Conservation (phyloP, 306 rosid genomes). For the Prunus padus region DNA sequence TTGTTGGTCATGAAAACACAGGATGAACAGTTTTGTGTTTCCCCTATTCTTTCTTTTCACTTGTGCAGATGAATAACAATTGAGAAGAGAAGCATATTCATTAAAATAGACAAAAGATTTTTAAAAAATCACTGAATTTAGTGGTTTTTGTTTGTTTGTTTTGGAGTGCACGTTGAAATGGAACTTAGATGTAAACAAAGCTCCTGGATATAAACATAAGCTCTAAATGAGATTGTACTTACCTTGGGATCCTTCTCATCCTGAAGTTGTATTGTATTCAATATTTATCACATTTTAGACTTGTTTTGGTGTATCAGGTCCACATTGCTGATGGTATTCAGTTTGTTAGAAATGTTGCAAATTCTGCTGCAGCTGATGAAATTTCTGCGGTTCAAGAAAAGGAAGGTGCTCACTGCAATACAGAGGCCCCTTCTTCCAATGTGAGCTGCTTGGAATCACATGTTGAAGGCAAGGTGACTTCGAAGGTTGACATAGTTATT, state of each 20-base stretch:
- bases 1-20: too few species aligned
- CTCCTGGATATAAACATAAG: neutral
- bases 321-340: slow-evolving; percentile 86
- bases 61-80: neutral
- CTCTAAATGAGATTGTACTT: neutral
- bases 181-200: neutral
- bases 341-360: slow-evolving; percentile 49
- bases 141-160: neutral
- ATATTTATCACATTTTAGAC: neutral
- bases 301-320: slow-evolving; percentile 56
- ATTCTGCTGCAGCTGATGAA: slow-evolving; percentile 29
- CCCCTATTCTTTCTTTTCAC: too few species aligned
- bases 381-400: slow-evolving; percentile 23
- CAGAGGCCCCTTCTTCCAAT: slow-evolving; percentile 29
- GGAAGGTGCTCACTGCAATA: slow-evolving; percentile 9
- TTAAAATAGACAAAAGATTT: neutral
- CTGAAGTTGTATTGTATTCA: neutral
- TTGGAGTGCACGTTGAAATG: neutral
- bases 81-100: too few species aligned
- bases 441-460: slow-evolving; percentile 32
- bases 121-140: neutral
- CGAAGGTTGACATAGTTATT: slow-evolving; percentile 68
- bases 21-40: too few species aligned
- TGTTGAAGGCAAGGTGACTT: slow-evolving; percentile 29
- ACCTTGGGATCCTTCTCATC: neutral